Conservation (phyloP, 257 asterid species). For the Cordia subcordata region DNA sequence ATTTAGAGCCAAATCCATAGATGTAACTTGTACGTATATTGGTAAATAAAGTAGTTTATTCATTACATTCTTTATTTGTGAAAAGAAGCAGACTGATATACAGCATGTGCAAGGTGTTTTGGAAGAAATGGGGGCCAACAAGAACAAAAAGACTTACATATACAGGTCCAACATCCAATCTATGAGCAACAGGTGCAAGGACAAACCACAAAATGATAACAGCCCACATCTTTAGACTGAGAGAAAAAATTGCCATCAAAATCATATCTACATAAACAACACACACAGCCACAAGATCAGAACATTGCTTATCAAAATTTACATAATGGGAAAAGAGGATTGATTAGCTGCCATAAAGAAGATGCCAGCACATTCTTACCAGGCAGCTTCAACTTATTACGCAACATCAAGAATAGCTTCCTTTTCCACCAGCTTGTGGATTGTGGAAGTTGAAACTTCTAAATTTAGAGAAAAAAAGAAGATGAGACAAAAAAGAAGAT, state of each 20-base stretch:
- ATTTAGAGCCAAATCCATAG: too few species aligned
- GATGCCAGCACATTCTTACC: conserved; percentile 37
- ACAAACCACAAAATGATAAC: conserved; percentile 62
- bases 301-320: background rate
- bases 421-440: conserved; percentile 77
- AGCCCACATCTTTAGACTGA: conserved; percentile 63
- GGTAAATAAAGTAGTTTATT: too few species aligned
- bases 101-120: background rate
- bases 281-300: conserved; percentile 24
- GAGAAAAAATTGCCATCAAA: conserved; percentile 76
- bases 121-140: conserved; percentile 10
- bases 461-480: conserved; percentile 15
- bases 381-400: conserved; percentile 68
- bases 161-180: conserved; percentile 70
- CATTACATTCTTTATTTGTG: background rate
- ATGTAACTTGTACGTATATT: too few species aligned
- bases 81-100: background rate
- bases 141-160: conserved; percentile 49
- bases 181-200: conserved; percentile 74
- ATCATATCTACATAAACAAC: conserved; percentile 54
- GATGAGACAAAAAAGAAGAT: conserved; percentile 18
- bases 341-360: background rate
- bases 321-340: too few species aligned
- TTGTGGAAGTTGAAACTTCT: conserved; percentile 75
- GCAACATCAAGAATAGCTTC: conserved; percentile 54